A percentile compares a stretch with the other conserved stretches of the same genome.
These are phyloP conservation scores for Berberis vulgaris DNA, from an alignment of 164 flowering plant genomes.

Conservation along the genomic window DNA sequence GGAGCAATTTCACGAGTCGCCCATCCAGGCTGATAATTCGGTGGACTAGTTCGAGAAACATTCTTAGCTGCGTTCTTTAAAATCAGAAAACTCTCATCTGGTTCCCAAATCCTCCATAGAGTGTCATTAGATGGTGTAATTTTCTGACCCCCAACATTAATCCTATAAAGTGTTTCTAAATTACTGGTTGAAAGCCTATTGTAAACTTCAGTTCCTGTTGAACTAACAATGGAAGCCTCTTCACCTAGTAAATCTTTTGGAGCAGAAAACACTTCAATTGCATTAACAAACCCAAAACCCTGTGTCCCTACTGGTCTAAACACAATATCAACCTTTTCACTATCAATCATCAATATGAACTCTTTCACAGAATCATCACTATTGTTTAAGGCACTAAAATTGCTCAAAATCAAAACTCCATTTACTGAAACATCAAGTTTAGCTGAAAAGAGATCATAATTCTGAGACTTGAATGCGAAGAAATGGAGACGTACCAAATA, in stretches of 20 bases:
- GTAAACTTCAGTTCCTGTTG: conserved; percentile 21
- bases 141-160: conserved; percentile 68
- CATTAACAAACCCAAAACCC: conserved; percentile 52
- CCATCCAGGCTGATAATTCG: conserved; percentile 42
- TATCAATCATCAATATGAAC: conserved; percentile 33
- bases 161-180: conserved; percentile 53
- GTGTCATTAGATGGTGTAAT: conserved; percentile 69
- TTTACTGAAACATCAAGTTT: conserved; percentile 11
- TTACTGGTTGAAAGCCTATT: conserved; percentile 24
- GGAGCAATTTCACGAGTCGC: conserved; percentile 29
- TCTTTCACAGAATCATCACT: conserved; percentile 31
- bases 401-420: conserved; percentile 6
- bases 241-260: conserved; percentile 47
- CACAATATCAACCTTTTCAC: conserved; percentile 24
- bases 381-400: conserved; percentile 7
- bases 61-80: conserved; percentile 40
- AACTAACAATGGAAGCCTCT: conserved; percentile 20
- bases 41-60: conserved; percentile 11
- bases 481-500: conserved; percentile 22
- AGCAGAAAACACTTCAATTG: conserved; percentile 73
- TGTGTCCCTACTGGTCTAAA: conserved; percentile 25
- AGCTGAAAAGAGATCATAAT: conserved; percentile 10
- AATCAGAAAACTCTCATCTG: conserved; percentile 53
- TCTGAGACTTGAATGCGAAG: conserved; percentile 12
- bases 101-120: conserved; percentile 74